These are phyloP conservation scores for Pseudognaphalium luteoalbum DNA, from an alignment of 129 eudicot genomes.

Conservation along the genomic window DNA sequence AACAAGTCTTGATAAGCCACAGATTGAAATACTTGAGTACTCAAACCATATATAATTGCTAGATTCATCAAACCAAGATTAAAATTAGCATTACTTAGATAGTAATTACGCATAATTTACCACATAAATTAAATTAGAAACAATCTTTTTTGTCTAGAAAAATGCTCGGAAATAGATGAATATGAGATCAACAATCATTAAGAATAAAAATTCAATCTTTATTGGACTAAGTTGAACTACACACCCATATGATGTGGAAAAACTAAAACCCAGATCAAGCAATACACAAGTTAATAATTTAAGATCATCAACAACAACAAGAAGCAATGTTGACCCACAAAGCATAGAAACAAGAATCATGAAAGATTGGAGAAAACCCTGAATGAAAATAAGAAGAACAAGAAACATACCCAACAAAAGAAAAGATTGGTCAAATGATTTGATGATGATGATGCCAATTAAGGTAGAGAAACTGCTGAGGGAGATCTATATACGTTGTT, in stretches of 20 bases:
- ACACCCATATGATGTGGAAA: not conserved
- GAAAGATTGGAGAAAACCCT: not conserved
- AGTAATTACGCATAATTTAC: not conserved
- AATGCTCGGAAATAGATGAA: not conserved
- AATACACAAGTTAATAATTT: not conserved
- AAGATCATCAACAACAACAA: constrained; percentile 6
- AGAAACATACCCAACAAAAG: constrained; percentile 17
- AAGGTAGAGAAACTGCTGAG: not conserved
- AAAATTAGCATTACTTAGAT: constrained; percentile 11
- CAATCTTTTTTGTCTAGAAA: not conserved
- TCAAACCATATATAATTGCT: constrained; percentile 1
- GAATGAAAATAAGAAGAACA: not conserved
- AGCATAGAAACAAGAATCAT: not conserved
- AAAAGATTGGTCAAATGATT: constrained; percentile 15
- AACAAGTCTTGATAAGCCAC: not conserved
- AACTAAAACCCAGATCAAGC: constrained; percentile 15
- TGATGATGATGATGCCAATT: not conserved
- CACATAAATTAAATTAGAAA: not conserved
- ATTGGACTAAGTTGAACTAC: constrained; percentile 4
- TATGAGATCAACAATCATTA: not conserved
- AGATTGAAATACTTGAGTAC: not conserved
- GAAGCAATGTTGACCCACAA: not conserved
- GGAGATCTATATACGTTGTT: not conserved
- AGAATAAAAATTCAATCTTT: not conserved
- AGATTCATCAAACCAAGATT: not conserved